These are phyloP conservation scores for Camelina sativa DNA, from an alignment of 345 rosid species.

Conservation along the genomic window DNA sequence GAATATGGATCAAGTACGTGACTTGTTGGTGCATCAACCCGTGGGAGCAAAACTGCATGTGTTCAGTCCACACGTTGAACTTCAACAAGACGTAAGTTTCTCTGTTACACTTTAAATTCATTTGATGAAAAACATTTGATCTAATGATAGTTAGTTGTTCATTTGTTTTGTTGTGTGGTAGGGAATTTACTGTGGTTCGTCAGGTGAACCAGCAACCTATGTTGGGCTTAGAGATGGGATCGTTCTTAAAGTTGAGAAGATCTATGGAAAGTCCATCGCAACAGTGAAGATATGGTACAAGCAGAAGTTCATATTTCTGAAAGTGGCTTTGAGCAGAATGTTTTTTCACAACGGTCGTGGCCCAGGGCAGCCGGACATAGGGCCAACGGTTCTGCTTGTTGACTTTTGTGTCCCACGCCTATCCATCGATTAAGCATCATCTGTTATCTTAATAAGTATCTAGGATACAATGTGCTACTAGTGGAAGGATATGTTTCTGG, in stretches of 20 bases:
- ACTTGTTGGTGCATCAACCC: background rate
- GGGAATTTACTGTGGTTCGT: slow-evolving; percentile 2
- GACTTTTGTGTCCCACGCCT: slow-evolving; percentile 13
- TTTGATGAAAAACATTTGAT: background rate
- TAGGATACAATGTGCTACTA: background rate
- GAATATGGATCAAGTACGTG: background rate
- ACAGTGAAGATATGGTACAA: slow-evolving; percentile 6
- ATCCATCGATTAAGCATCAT: background rate
- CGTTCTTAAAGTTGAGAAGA: background rate
- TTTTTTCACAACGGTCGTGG: background rate
- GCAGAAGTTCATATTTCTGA: background rate
- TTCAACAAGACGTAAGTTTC: background rate
- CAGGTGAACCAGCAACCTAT: background rate
- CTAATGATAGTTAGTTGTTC: background rate
- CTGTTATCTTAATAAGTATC: background rate
- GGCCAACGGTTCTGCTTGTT: background rate
- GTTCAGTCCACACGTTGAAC: slow-evolving; percentile 4
- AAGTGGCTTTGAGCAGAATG: slow-evolving; percentile 10
- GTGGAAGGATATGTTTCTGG: background rate
- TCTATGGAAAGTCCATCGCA: background rate
- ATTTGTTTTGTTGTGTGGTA: background rate
- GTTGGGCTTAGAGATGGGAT: slow-evolving; percentile 26
- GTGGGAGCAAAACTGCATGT: slow-evolving; percentile 17
- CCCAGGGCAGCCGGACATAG: background rate
- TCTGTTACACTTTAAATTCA: no score